A percentile compares a stretch with the other conserved stretches of the same genome.
Evolutionary conservation across 2,329 filamentous ascomycete species (phyloP).

Genomic region (Talaromyces piceae): DNA sequence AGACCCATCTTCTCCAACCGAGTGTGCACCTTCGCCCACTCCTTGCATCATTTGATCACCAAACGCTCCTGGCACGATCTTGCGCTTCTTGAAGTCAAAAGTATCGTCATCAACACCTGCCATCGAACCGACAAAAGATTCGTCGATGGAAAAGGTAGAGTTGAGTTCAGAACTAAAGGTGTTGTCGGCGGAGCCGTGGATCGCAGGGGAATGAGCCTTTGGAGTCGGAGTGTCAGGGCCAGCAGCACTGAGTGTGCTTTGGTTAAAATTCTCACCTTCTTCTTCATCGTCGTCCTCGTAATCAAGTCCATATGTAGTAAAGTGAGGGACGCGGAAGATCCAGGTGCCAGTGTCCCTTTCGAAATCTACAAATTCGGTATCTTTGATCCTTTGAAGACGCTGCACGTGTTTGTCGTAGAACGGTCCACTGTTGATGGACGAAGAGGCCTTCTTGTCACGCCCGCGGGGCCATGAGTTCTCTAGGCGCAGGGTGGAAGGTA

Average conservation of each 20-base stretch:
- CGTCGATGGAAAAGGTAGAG: conserved; percentile 34
- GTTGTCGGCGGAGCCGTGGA: conserved; percentile 19
- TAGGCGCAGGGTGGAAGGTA: conserved; percentile 78
- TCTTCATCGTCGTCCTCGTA: conserved; percentile 58
- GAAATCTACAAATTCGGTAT: conserved; percentile 78
- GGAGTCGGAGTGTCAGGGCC: conserved; percentile 44
- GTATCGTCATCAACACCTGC: conserved; percentile 46
- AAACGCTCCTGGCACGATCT: conserved; percentile 70
- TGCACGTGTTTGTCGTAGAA: conserved; percentile 72
- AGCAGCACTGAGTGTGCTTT: conserved; percentile 45
- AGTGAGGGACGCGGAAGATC: conserved; percentile 92
- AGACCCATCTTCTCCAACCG: conserved; percentile 49
- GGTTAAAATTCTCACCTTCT: conserved; percentile 46
- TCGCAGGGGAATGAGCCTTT: conserved; percentile 27
- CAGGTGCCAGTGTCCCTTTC: conserved; percentile 73
- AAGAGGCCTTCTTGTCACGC: conserved; percentile 48
- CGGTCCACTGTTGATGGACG: conserved; percentile 54
- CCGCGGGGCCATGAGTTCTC: conserved; percentile 88
- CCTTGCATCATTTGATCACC: conserved; percentile 48
- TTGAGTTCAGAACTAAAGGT: conserved; percentile 30
- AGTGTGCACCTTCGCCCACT: conserved; percentile 42
- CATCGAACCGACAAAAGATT: conserved; percentile 33
- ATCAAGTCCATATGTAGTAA: conserved; percentile 87
- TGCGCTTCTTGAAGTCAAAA: conserved; percentile 49
- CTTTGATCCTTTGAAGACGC: conserved; percentile 67